phyloP scores from a whole-genome alignment of 1,284 basidiomycete genomes.

The Melampsora americana region DNA sequence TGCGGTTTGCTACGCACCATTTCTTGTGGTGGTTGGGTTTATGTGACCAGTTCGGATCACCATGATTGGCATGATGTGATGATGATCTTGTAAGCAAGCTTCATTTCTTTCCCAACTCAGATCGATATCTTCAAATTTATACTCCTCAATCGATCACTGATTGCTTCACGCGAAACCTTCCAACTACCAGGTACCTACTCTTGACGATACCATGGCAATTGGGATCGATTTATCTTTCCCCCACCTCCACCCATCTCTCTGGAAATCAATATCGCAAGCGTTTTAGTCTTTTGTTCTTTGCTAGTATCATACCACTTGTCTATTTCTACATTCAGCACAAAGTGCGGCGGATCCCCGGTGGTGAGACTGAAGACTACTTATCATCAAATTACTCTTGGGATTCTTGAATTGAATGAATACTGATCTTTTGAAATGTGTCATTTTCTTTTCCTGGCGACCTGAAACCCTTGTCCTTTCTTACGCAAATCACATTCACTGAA shows the following conservation, averaged over 20 bases:
- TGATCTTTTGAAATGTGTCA: too few relatives aligned
- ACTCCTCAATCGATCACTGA: not conserved
- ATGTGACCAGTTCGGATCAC: conserved; percentile 71
- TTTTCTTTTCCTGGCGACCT: too few relatives aligned
- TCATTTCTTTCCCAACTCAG: conserved; percentile 59
- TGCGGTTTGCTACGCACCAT: conserved; percentile 73
- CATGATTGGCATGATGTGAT: conserved; percentile 79
- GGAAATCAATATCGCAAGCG: conserved; percentile 56
- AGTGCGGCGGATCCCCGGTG: conserved; percentile 71
- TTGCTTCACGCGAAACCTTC: not conserved
- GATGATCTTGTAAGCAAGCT: conserved; percentile 78
- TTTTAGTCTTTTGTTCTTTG: conserved; percentile 67
- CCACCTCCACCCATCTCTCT: conserved; percentile 47
- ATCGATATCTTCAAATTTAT: not conserved
- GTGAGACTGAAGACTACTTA: too few relatives aligned
- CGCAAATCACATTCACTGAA: conserved; percentile 26
- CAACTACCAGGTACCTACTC: conserved; percentile 50
- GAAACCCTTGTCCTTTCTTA: not conserved
- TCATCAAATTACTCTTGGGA: conserved; percentile 33
- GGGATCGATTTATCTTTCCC: conserved; percentile 64
- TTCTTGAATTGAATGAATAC: not conserved
- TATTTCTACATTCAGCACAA: conserved; percentile 84
- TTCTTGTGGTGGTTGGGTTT: conserved; percentile 87
- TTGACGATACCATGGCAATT: conserved; percentile 69
- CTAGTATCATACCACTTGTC: conserved; percentile 67